Percentiles rank a stretch among this genome's conserved stretches.
Evolutionary conservation across 371 early-diverging fungal species (phyloP).

Genomic region (Actinomortierella ambigua): DNA sequence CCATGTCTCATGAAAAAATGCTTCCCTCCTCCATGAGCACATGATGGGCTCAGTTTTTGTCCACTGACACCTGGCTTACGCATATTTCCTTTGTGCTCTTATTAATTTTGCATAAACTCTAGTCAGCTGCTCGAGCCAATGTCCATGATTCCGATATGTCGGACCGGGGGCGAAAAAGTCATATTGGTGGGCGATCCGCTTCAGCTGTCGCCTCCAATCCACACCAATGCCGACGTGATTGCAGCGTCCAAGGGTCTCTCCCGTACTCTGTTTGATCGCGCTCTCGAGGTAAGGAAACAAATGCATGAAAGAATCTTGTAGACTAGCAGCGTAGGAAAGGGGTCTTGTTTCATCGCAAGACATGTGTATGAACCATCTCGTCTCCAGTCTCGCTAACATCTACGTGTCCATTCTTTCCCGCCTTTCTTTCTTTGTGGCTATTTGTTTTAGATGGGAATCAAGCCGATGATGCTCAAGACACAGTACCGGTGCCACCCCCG

Average conservation of each 20-base stretch:
- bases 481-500: constrained; percentile 93
- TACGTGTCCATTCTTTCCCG: neutral
- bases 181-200: constrained; percentile 94
- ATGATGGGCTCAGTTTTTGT: too few species aligned
- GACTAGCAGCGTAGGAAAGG: too few species aligned
- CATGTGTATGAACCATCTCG: too few species aligned
- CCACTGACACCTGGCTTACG: too few species aligned
- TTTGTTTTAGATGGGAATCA: constrained; percentile 31
- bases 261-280: constrained; percentile 86
- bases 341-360: too few species aligned
- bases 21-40: too few species aligned
- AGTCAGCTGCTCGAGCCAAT: constrained; percentile 87
- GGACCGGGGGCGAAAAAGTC: constrained; percentile 64
- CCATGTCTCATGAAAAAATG: too few species aligned
- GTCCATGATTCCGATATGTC: constrained; percentile 79
- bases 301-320: too few species aligned
- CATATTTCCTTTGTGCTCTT: too few species aligned
- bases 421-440: neutral
- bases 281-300: constrained; percentile 55
- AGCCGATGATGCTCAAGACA: constrained; percentile 73
- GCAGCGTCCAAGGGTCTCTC: constrained; percentile 72
- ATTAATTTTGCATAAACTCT: neutral
- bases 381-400: too few species aligned
- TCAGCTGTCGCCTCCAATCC: constrained; percentile 89
- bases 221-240: constrained; percentile 49